A percentile compares a stretch with the other conserved stretches of the same genome.
phyloP scores from a whole-genome alignment of 140 eudicot species.

The Anethum foeniculum region DNA sequence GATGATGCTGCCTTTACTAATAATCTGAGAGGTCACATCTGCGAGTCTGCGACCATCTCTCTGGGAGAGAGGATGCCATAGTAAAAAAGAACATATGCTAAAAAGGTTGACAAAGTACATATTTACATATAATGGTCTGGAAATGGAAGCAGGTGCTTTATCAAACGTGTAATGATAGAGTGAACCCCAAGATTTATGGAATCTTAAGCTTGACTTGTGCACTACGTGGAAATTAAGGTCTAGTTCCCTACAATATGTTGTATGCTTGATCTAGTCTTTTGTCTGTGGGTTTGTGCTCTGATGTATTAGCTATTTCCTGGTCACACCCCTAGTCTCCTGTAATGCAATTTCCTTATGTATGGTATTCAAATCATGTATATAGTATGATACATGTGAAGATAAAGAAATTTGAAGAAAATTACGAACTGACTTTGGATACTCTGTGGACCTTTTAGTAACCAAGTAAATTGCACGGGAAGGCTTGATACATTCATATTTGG shows the following conservation, averaged over 20 bases:
- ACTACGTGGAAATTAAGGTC: not conserved
- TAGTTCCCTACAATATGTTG: not conserved
- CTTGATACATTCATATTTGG: not conserved
- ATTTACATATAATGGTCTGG: not conserved
- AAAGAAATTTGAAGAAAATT: not conserved
- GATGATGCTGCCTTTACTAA: not conserved
- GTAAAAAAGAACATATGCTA: not conserved
- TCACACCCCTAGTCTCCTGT: not conserved
- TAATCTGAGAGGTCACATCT: not conserved
- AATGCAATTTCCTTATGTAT: not conserved
- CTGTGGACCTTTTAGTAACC: not conserved
- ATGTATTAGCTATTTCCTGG: not conserved
- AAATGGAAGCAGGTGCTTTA: not conserved
- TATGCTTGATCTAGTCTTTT: not conserved
- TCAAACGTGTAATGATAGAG: not conserved
- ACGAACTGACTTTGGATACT: not conserved
- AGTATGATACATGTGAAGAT: not conserved
- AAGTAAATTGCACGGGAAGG: not conserved
- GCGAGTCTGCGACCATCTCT: not conserved
- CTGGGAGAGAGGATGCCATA: not conserved
- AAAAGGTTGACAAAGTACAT: not conserved
- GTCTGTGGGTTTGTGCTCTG: not conserved
- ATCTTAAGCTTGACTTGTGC: not conserved
- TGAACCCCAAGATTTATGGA: not conserved
- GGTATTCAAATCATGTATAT: not conserved